Evolutionary conservation across 768 basidiomycete species (phyloP).

Genomic region (Mycena galopus): DNA sequence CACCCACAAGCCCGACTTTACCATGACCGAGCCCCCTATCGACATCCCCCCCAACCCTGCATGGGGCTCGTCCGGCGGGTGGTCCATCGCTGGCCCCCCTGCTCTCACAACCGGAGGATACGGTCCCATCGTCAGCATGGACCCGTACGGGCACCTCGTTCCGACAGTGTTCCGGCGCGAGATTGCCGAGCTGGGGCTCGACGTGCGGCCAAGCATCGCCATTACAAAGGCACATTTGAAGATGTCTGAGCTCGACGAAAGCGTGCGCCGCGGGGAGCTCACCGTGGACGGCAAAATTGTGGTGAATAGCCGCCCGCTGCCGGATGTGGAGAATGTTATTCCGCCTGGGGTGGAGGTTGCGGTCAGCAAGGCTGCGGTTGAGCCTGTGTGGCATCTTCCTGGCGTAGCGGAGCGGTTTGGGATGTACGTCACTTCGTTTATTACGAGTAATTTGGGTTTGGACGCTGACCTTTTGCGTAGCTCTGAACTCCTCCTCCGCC

Average conservation of each 20-base stretch:
- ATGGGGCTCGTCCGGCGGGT: constrained; percentile 60
- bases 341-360: constrained; percentile 86
- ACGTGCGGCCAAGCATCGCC: constrained; percentile 93
- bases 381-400: constrained; percentile 96
- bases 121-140: constrained; percentile 82
- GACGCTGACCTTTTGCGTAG: constrained; percentile 48
- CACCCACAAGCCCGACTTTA: constrained; percentile 85
- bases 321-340: constrained; percentile 67
- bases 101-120: constrained; percentile 16
- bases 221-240: constrained; percentile 96
- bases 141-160: constrained; percentile 93
- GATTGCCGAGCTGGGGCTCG: constrained; percentile 75
- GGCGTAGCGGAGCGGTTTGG: constrained; percentile 95
- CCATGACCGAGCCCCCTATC: constrained; percentile 88
- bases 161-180: constrained; percentile 77
- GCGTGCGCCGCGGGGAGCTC: constrained; percentile 78
- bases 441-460: background rate
- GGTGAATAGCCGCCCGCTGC: constrained; percentile 71
- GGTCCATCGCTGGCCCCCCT: constrained; percentile 58
- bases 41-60: constrained; percentile 79
- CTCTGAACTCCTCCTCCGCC: constrained; percentile 85
- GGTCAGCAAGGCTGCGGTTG: constrained; percentile 94
- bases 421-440: constrained; percentile 67
- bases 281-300: constrained; percentile 88
- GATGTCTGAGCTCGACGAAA: constrained; percentile 91